phyloP scores from a whole-genome alignment of 176 grass and related monocot species.

The Phyllostachys edulis region DNA sequence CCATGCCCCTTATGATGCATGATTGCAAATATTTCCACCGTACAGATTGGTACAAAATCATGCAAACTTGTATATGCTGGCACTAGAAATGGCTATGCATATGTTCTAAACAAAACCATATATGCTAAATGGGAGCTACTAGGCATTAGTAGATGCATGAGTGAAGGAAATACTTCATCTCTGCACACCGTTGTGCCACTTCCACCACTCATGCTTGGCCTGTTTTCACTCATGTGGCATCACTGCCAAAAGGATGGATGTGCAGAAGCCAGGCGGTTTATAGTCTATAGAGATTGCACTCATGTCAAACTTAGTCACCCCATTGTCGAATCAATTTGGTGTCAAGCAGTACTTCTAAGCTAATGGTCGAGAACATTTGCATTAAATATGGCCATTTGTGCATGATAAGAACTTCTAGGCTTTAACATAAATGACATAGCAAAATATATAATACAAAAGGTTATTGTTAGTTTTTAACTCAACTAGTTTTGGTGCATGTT shows the following conservation, averaged over 20 bases:
- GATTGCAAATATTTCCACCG: neutral
- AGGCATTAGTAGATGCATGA: neutral
- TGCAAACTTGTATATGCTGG: neutral
- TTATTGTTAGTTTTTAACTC: neutral
- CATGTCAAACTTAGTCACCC: neutral
- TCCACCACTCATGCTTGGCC: neutral
- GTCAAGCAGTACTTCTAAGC: neutral
- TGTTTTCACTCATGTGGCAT: neutral
- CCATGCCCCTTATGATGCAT: neutral
- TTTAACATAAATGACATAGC: neutral
- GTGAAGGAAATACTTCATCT: neutral
- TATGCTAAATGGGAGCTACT: neutral
- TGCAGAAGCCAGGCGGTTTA: neutral
- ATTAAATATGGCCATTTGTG: neutral
- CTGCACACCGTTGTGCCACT: neutral
- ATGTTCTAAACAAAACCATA: neutral
- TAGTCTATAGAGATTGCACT: neutral
- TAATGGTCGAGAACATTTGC: neutral
- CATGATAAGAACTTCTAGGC: neutral
- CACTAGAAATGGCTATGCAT: constrained; percentile 1
- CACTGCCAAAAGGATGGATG: neutral
- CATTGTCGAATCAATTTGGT: neutral
- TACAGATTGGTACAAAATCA: neutral
- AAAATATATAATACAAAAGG: neutral
- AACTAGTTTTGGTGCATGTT: neutral